Percentiles rank a stretch among this genome's conserved stretches.
Evolutionary conservation across 2,329 filamentous ascomycete species (phyloP).

Genomic region (Ceratocystis smalleyi): DNA sequence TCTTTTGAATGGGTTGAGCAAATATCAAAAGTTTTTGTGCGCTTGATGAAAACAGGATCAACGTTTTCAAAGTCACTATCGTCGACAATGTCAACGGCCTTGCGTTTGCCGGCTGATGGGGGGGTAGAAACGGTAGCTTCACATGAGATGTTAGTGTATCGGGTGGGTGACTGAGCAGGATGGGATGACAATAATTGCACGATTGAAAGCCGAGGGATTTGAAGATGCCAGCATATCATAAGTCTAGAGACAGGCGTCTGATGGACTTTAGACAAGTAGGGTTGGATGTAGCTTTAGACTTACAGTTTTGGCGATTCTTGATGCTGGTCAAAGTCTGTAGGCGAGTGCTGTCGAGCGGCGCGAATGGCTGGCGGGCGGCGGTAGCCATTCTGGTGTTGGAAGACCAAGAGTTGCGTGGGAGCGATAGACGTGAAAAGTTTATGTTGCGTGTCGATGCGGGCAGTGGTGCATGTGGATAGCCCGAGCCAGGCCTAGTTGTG

Average conservation of each 20-base stretch:
- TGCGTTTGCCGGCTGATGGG: slow-evolving; percentile 37
- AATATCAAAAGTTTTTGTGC: slow-evolving; percentile 33
- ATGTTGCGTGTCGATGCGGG: not conserved
- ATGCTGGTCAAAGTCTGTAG: slow-evolving; percentile 56
- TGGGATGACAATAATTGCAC: not conserved
- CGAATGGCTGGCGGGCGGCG: slow-evolving; percentile 55
- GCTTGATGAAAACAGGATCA: slow-evolving; percentile 44
- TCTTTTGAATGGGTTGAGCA: slow-evolving; percentile 24
- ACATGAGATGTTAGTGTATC: slow-evolving; percentile 3
- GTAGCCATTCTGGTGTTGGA: slow-evolving; percentile 33
- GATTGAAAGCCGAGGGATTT: not conserved
- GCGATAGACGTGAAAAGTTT: not conserved
- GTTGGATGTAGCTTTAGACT: slow-evolving; percentile 21
- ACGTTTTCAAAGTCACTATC: slow-evolving; percentile 44
- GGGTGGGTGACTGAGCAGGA: slow-evolving; percentile 23
- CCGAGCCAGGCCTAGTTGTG: not conserved
- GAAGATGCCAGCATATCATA: not conserved
- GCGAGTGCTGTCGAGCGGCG: slow-evolving; percentile 51
- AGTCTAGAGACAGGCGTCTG: not conserved
- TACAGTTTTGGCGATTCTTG: slow-evolving; percentile 67
- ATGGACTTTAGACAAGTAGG: not conserved
- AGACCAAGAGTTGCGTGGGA: not conserved
- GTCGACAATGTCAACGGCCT: slow-evolving; percentile 37
- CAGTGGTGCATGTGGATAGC: not conserved
- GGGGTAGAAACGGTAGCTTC: slow-evolving; percentile 19